phyloP scores from a whole-genome alignment of 805 yeast species.

The Millerozyma miso region DNA sequence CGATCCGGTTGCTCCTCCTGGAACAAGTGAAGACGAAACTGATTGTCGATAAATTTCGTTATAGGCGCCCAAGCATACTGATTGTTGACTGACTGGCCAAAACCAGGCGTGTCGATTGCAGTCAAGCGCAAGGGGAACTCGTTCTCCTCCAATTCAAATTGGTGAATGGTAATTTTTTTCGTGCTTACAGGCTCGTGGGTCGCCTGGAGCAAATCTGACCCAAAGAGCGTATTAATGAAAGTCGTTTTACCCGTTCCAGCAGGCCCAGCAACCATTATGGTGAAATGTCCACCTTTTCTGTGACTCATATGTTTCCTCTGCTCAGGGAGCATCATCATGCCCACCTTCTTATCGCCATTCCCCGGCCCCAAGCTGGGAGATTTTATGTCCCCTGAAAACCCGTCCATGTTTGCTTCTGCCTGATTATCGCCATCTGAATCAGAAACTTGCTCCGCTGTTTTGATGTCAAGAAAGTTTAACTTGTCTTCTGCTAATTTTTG shows the following conservation, averaged over 20 bases:
- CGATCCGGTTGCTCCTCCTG: conserved; percentile 58
- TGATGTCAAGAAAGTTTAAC: not conserved
- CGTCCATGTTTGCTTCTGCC: not conserved
- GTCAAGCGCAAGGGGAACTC: conserved; percentile 56
- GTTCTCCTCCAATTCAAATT: conserved; percentile 56
- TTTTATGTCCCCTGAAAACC: not conserved
- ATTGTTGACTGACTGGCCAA: conserved; percentile 62
- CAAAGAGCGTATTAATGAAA: conserved; percentile 76
- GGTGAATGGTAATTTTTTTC: conserved; percentile 26
- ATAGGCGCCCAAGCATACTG: conserved; percentile 37
- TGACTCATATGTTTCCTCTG: conserved; percentile 23
- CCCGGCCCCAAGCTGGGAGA: not conserved
- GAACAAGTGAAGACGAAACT: conserved; percentile 57
- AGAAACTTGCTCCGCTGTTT: not conserved
- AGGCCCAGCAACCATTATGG: conserved; percentile 35
- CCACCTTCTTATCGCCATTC: conserved; percentile 9
- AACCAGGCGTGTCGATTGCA: conserved; percentile 70
- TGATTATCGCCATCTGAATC: not conserved
- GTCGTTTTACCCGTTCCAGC: conserved; percentile 61
- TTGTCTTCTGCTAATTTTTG: not conserved
- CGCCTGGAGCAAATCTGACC: conserved; percentile 21
- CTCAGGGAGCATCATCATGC: conserved; percentile 24
- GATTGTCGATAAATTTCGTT: conserved; percentile 73
- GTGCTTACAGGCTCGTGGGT: conserved; percentile 9
- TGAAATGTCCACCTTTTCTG: conserved; percentile 30